Base-by-base conservation (phyloP, 768 basidiomycete genomes). In the Hydnum rufescens region DNA sequence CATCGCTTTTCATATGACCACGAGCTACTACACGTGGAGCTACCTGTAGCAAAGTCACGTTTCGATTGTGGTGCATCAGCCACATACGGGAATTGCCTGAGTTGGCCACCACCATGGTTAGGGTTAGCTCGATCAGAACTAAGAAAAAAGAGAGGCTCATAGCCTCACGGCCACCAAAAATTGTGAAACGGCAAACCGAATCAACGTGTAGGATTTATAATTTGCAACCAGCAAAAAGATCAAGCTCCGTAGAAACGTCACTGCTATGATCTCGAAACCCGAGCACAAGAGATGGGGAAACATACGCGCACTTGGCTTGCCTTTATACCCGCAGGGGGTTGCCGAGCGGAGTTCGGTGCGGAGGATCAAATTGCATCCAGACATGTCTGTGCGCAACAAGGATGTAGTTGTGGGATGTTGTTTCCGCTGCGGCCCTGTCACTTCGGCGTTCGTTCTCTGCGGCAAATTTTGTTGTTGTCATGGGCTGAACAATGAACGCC, bases 181-280 rank as follows among this genome's bases (percentile, higher is more conserved):
- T 86, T 85, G 79, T 50, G 79, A 74, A 70, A 73, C 74, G 78
- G 80, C 79, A 70, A 82, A 84, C 80, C 80, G 72, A 64, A 77
- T 74, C 80, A 82, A 85, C 80, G 82, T 66, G 81, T 85, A 83
- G 83, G 83, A 86, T 86, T 82, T 82, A 74, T 84, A 85, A 82
- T 86, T 86, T 86, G 82, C 82, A 86, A 86, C 80, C 79, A 86
- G 82, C 83, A 84, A 86, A 83, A 71, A 74, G 82, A 81, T 83
- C 78, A 80, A 79, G 77, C 81, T 87, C 84, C 80, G 83, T 86
- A 82, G 71, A 77, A 73, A 87, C 84, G 81, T 87, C 84, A 86
- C 82, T 82, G 78, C 77, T 79, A 80, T 83, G 79, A 82, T 80
- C 82, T 78, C 82, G 77, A 81, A n/a, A 80, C 82, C 82, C 82